Evolutionary conservation across 345 rosid genomes (phyloP).

Genomic region (Durio zibethinus): DNA sequence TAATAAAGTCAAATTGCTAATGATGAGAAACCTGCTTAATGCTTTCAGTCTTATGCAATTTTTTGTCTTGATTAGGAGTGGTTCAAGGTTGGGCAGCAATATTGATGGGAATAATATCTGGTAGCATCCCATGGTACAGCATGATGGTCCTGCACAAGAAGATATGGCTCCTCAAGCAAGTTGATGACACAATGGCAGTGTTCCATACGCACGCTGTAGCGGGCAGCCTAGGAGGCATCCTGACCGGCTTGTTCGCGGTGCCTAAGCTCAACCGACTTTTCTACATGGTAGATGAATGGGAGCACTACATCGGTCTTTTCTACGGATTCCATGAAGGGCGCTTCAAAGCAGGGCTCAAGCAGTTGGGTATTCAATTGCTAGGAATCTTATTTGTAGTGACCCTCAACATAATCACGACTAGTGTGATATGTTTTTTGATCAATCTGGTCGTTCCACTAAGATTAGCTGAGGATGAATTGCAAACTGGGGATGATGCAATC

Average conservation of each 20-base stretch:
- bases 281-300: slow-evolving; percentile 31
- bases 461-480: slow-evolving; percentile 51
- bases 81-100: slow-evolving; percentile 81
- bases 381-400: slow-evolving; percentile 42
- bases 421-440: slow-evolving; percentile 43
- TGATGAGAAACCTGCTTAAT: background rate
- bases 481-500: slow-evolving; percentile 54
- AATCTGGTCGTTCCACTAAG: slow-evolving; percentile 44
- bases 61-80: slow-evolving; percentile 34
- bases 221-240: slow-evolving; percentile 61
- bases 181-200: slow-evolving; percentile 66
- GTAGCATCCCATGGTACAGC: slow-evolving; percentile 71
- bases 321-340: slow-evolving; percentile 38
- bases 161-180: slow-evolving; percentile 50
- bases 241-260: slow-evolving; percentile 56
- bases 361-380: slow-evolving; percentile 53
- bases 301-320: slow-evolving; percentile 50
- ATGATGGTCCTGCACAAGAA: slow-evolving; percentile 78
- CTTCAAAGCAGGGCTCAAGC: slow-evolving; percentile 39
- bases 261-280: slow-evolving; percentile 60
- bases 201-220: slow-evolving; percentile 75
- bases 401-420: slow-evolving; percentile 36
- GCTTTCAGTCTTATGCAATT: background rate
- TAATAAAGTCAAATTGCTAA: background rate
- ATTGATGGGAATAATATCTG: slow-evolving; percentile 58